Conservation (phyloP, 768 basidiomycete species). For the Panaeolus papilionaceus region DNA sequence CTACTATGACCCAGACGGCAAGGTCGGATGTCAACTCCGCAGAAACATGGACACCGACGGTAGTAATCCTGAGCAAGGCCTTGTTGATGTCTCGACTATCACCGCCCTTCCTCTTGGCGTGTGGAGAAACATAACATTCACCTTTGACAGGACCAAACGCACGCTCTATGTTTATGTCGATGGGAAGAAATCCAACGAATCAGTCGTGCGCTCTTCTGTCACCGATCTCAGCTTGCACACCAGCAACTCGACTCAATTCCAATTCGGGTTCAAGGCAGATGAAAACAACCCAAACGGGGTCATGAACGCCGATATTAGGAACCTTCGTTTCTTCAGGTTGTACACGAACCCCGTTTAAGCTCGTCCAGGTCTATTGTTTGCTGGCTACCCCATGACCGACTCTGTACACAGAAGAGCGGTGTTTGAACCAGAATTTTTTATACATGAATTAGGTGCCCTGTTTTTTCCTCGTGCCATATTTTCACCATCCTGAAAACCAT, state of each 20-base stretch:
- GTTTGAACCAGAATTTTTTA: too few relatives aligned
- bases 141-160: neutral
- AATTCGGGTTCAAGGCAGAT: neutral
- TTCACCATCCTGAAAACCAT: too few relatives aligned
- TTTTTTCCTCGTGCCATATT: too few relatives aligned
- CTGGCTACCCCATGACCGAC: too few relatives aligned
- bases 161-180: constrained; percentile 1
- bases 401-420: too few relatives aligned
- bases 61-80: neutral
- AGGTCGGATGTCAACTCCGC: neutral
- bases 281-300: neutral
- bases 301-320: neutral
- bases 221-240: neutral
- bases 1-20: neutral
- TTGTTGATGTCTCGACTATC: neutral
- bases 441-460: too few relatives aligned
- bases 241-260: constrained; percentile 6
- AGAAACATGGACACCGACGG: neutral
- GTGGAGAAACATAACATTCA: neutral
- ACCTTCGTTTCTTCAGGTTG: neutral
- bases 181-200: neutral
- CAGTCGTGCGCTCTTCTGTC: neutral
- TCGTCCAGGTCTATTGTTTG: neutral
- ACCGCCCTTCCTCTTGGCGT: neutral
- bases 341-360: neutral